Base-by-base conservation (phyloP, 129 eudicot genomes). In the Smallanthus sonchifolius region DNA sequence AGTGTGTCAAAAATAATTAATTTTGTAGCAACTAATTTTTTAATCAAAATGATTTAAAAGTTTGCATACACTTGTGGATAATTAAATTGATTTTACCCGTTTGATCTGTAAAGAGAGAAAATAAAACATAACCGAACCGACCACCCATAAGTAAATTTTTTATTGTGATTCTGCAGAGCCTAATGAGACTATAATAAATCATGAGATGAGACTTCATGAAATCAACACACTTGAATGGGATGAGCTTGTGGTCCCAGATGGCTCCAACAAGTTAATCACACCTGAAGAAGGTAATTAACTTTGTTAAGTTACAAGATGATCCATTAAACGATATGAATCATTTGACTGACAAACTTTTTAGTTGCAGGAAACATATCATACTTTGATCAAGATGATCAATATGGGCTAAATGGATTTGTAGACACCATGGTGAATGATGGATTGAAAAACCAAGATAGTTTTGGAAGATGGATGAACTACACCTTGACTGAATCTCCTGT, bases 171-270 rank as follows among this genome's bases (percentile, higher is more conserved):
- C 38, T 63, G 72, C 80, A 84, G 98, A 78, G 66, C 79, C 78
- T 44, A 65, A 37, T 63, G 86, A 83, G 84, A 81, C 82, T 17
- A 67, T 90, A 45, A 69, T 80, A 73, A 82, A 78, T 78, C 89
- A 94, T 82, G 85, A 84, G 75, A 80, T 81, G 85, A 88, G 79
- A 79, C 93, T 94, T 69, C 98, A 80, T 71, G 98, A 90, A 86
- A 83, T 94, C 34, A 90, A 94, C 81, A 90, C 96, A n/a, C 96
- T 90, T 70, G 98, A 88, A 16, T 94, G 98, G 98, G 97, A 94
- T 75, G 97, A 94, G 66, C 98, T 94, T 79, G 79, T 94, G 69
- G 83, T 74, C 75, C 86, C 86, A 24, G 85, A 75, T 82, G 95
- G 82, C 80, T 54, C 85, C 67, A 80, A 82, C 70, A 82, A 77